Percentiles rank a stretch among this genome's conserved stretches.
Conservation (phyloP, 345 rosid species). For the Ailanthus altissimus region DNA sequence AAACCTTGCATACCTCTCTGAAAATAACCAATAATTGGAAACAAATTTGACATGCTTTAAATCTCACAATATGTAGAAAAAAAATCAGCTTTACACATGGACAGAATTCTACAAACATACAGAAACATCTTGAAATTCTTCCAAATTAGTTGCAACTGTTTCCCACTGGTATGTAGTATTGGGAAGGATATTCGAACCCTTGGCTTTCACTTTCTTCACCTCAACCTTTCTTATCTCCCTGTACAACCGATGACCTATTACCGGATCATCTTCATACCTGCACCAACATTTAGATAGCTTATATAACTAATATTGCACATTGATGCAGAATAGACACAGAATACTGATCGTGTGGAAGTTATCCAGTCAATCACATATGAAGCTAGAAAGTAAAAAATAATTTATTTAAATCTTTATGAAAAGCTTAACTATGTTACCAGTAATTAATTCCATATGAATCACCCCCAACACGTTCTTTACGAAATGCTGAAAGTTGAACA, state of each 20-base stretch:
- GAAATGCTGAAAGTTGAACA: slow-evolving; percentile 73
- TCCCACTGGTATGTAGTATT: slow-evolving; percentile 86
- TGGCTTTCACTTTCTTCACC: slow-evolving; percentile 69
- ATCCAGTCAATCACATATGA: background rate
- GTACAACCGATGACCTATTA: slow-evolving; percentile 89
- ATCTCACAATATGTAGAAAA: background rate
- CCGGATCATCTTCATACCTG: slow-evolving; percentile 97
- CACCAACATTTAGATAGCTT: slow-evolving; percentile 31
- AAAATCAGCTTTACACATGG: background rate
- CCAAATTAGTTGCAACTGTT: slow-evolving; percentile 93
- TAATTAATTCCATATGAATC: slow-evolving; percentile 92
- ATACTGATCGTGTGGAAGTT: background rate
- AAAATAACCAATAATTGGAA: background rate
- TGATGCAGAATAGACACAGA: background rate
- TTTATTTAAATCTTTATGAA: slow-evolving; percentile 4
- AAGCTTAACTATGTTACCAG: slow-evolving; percentile 54
- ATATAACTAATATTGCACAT: slow-evolving; percentile 5
- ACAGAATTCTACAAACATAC: slow-evolving; percentile 40
- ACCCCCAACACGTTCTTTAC: slow-evolving; percentile 94
- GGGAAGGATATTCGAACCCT: slow-evolving; percentile 79
- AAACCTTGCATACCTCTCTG: background rate
- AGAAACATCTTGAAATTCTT: slow-evolving; percentile 89
- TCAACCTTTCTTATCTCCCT: slow-evolving; percentile 90
- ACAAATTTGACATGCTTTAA: background rate
- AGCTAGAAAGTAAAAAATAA: background rate